A percentile compares a stretch with the other conserved stretches of the same genome.
Conservation (phyloP, 2,329 filamentous ascomycete genomes). For the Aspergillus sp. region DNA sequence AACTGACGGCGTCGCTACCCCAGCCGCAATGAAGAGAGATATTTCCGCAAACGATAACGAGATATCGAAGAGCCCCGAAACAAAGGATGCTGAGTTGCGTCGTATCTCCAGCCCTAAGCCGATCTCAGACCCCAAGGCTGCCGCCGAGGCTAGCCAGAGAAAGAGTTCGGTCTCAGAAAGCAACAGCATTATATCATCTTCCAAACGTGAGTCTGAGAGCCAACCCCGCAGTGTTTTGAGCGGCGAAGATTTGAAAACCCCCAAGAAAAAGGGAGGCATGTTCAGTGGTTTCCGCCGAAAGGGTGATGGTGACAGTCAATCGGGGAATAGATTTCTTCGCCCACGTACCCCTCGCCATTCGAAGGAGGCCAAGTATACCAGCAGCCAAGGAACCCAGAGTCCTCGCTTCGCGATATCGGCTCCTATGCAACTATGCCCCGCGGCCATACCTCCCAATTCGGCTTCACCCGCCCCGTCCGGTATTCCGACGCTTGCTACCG, state of each 20-base stretch:
- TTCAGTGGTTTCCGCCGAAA: conserved; percentile 12
- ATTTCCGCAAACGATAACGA: background rate
- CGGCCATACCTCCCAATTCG: background rate
- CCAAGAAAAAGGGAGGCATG: conserved; percentile 12
- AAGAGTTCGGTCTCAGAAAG: background rate
- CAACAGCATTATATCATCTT: background rate
- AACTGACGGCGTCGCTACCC: background rate
- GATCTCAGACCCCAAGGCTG: background rate
- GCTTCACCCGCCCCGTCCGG: background rate
- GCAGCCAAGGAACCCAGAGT: conserved; percentile 3
- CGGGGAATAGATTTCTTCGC: conserved; percentile 5
- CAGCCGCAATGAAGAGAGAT: background rate
- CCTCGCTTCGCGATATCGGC: conserved; percentile 4
- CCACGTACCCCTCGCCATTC: conserved; percentile 5
- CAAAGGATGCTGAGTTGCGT: conserved; percentile 1
- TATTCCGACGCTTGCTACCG: background rate
- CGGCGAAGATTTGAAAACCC: conserved; percentile 7
- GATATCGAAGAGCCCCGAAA: conserved; percentile 1
- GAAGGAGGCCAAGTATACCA: conserved; percentile 7
- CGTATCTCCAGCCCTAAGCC: background rate
- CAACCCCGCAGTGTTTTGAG: conserved; percentile 1
- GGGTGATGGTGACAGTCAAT: conserved; percentile 10
- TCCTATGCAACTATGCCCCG: background rate
- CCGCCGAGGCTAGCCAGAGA: background rate
- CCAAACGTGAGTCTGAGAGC: conserved; percentile 9